Evolutionary conservation across 2,329 filamentous ascomycete species (phyloP).

Genomic region (Phialocephala sp.): DNA sequence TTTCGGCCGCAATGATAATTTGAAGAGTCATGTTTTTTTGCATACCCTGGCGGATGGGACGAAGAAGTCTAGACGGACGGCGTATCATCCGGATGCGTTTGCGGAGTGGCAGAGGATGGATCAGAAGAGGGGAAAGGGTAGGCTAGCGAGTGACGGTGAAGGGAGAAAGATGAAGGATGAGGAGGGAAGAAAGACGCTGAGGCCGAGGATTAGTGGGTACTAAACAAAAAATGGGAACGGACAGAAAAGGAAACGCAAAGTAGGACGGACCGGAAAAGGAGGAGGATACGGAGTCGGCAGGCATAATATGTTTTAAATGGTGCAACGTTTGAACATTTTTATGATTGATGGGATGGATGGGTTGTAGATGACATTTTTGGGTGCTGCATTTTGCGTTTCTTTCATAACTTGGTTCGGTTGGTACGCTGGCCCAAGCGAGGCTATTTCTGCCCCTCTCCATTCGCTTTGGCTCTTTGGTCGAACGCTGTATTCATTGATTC

Average conservation of each 20-base stretch:
- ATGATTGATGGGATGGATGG: not conserved
- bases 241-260: not conserved
- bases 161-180: not conserved
- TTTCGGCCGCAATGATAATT: conserved; percentile 12
- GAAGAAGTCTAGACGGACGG: conserved; percentile 8
- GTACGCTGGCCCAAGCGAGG: conserved; percentile 9
- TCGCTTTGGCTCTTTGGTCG: not conserved
- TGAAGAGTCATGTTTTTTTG: conserved; percentile 12
- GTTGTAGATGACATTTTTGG: not conserved
- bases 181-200: not conserved
- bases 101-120: conserved; percentile 13
- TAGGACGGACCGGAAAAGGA: no score
- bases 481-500: not conserved
- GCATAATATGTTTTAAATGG: conserved; percentile 6
- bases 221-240: not conserved
- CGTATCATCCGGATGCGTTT: not conserved
- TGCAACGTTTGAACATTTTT: conserved; percentile 3
- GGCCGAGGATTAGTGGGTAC: not conserved
- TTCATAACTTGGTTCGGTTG: not conserved
- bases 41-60: not conserved
- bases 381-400: not conserved
- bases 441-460: not conserved
- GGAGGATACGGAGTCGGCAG: not conserved
- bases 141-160: not conserved
- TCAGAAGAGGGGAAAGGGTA: not conserved